A percentile compares a stretch with the other conserved stretches of the same genome.
phyloP scores from a whole-genome alignment of 345 rosid species.

The Sonneratia alba region DNA sequence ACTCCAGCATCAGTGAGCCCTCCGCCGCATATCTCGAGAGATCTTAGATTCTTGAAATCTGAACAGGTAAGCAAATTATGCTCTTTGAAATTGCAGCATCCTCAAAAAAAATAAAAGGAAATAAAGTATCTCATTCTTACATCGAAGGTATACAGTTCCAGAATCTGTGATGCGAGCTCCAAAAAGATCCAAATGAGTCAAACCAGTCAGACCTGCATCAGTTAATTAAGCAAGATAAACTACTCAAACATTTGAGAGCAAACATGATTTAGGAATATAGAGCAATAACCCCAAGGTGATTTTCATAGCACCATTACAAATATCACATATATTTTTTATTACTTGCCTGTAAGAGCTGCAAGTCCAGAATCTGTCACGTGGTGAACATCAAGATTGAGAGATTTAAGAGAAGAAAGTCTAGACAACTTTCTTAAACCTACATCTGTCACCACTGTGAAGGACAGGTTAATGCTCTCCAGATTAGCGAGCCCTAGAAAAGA shows the following conservation, averaged over 20 bases:
- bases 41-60: constrained; percentile 72
- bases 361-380: constrained; percentile 85
- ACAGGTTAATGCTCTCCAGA: constrained; percentile 73
- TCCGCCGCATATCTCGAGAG: constrained; percentile 91
- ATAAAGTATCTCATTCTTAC: constrained; percentile 26
- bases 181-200: constrained; percentile 53
- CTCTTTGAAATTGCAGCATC: no score
- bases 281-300: background rate
- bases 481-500: constrained; percentile 44
- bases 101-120: no score
- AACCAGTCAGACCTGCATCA: no score
- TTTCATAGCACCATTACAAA: background rate
- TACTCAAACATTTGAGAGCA: no score
- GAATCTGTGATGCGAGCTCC: constrained; percentile 79
- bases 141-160: constrained; percentile 56
- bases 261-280: background rate
- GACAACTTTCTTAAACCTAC: constrained; percentile 56
- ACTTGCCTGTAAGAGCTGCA: constrained; percentile 74
- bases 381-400: constrained; percentile 71
- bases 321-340: background rate
- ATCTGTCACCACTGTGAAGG: constrained; percentile 67
- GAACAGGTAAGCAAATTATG: background rate
- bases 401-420: constrained; percentile 66
- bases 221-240: no score
- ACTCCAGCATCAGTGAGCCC: constrained; percentile 85